phyloP scores from a whole-genome alignment of 768 basidiomycete species.

The Amanita polypyramis region DNA sequence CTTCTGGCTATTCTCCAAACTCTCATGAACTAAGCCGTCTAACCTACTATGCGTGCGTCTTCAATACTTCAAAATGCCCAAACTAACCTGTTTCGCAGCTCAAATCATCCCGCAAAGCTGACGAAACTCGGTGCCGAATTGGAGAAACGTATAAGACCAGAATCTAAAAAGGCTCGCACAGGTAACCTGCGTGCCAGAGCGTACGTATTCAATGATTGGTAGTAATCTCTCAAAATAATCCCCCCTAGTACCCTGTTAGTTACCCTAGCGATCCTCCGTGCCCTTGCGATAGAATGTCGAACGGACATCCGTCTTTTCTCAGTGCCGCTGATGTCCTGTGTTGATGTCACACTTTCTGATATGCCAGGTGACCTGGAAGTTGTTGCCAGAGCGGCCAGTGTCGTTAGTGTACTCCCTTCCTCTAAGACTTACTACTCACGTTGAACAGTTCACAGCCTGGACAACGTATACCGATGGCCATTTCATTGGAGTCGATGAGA shows the following conservation, averaged over 20 bases:
- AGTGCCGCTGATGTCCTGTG: slow-evolving; percentile 53
- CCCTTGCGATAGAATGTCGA: slow-evolving; percentile 80
- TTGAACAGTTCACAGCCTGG: slow-evolving; percentile 77
- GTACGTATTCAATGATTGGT: slow-evolving; percentile 33
- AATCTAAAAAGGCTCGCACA: slow-evolving; percentile 56
- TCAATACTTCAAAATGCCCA: neutral
- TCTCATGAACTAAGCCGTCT: slow-evolving; percentile 77
- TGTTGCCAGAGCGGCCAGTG: slow-evolving; percentile 63
- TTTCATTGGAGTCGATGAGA: slow-evolving; percentile 67
- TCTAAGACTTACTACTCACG: neutral
- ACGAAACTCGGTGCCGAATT: slow-evolving; percentile 67
- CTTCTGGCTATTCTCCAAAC: slow-evolving; percentile 71
- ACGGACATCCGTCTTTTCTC: slow-evolving; percentile 72
- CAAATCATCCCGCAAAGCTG: slow-evolving; percentile 74
- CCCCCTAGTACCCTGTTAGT: slow-evolving; percentile 60
- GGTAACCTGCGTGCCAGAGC: slow-evolving; percentile 75
- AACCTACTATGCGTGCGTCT: slow-evolving; percentile 66
- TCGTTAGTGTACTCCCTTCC: slow-evolving; percentile 36
- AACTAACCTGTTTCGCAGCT: slow-evolving; percentile 20
- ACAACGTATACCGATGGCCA: slow-evolving; percentile 86
- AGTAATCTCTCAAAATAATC: slow-evolving; percentile 8
- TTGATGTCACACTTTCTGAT: slow-evolving; percentile 44
- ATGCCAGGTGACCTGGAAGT: slow-evolving; percentile 65
- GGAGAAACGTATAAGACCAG: slow-evolving; percentile 59
- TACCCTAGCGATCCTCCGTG: slow-evolving; percentile 71